phyloP scores from a whole-genome alignment of 2,329 filamentous ascomycete species.

The Didymella keratinophila region DNA sequence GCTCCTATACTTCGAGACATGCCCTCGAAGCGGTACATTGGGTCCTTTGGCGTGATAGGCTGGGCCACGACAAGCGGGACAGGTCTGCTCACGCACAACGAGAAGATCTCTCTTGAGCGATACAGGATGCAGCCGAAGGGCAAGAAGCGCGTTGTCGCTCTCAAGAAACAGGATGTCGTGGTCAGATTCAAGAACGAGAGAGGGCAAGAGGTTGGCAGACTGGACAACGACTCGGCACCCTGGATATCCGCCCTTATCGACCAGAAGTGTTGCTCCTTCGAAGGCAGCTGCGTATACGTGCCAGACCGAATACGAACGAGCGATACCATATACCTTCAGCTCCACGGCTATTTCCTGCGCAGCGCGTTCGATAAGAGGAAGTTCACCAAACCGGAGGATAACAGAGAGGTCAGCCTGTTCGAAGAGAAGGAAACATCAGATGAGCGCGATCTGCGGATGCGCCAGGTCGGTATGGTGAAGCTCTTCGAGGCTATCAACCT shows the following conservation, averaged over 20 bases:
- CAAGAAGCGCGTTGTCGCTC: slow-evolving; percentile 58
- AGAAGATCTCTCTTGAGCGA: slow-evolving; percentile 85
- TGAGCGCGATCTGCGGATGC: slow-evolving; percentile 81
- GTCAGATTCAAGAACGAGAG: slow-evolving; percentile 85
- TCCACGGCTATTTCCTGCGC: slow-evolving; percentile 77
- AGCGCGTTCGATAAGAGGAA: slow-evolving; percentile 73
- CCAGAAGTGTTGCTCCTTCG: slow-evolving; percentile 85
- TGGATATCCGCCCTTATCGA: slow-evolving; percentile 95
- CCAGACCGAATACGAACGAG: slow-evolving; percentile 86
- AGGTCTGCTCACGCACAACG: slow-evolving; percentile 79
- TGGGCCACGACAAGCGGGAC: slow-evolving; percentile 90
- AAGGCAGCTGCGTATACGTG: slow-evolving; percentile 87
- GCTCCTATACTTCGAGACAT: slow-evolving; percentile 47
- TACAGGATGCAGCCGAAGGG: slow-evolving; percentile 72
- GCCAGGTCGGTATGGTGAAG: slow-evolving; percentile 87
- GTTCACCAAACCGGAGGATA: slow-evolving; percentile 70
- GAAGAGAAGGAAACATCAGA: slow-evolving; percentile 86
- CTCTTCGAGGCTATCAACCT: slow-evolving; percentile 90
- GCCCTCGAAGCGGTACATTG: slow-evolving; percentile 77
- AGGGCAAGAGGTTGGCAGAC: slow-evolving; percentile 83
- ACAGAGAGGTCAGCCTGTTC: slow-evolving; percentile 76
- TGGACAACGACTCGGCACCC: slow-evolving; percentile 84
- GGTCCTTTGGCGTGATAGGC: slow-evolving; percentile 87
- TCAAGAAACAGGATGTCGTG: slow-evolving; percentile 80
- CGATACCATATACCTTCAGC: slow-evolving; percentile 91